phyloP scores from a whole-genome alignment of 208 protist species.

The Trypanosoma brucei region DNA sequence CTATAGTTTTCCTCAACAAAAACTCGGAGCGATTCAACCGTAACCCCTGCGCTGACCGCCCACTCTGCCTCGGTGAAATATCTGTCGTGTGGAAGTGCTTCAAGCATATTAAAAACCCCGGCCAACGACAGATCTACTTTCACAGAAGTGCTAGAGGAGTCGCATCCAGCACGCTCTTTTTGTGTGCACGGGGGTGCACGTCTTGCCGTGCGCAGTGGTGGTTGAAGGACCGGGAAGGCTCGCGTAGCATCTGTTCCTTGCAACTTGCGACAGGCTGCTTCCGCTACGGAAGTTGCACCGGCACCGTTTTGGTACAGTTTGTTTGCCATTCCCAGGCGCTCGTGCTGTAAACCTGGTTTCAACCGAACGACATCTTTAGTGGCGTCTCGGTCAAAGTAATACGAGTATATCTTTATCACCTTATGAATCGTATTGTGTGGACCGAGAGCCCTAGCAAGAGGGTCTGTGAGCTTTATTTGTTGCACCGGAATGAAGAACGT shows the following conservation, averaged over 20 bases:
- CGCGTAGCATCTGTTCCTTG: conserved; percentile 22
- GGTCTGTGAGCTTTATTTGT: conserved; percentile 47
- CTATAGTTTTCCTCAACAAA: conserved; percentile 4
- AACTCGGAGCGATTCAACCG: not conserved
- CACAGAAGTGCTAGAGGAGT: not conserved
- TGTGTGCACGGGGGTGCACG: not conserved
- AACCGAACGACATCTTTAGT: conserved; percentile 40
- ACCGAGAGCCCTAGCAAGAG: conserved; percentile 30
- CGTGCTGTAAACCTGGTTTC: conserved; percentile 31
- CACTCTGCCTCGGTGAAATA: conserved; percentile 17
- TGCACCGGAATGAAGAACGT: conserved; percentile 61
- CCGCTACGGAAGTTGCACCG: conserved; percentile 19
- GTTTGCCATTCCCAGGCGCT: conserved; percentile 44
- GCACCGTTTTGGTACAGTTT: conserved; percentile 37
- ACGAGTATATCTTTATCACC: conserved; percentile 60
- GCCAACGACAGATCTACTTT: not conserved
- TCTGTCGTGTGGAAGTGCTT: conserved; percentile 10
- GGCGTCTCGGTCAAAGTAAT: conserved; percentile 63
- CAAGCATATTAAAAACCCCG: conserved; percentile 14
- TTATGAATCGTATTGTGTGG: conserved; percentile 42
- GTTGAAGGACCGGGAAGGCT: conserved; percentile 28
- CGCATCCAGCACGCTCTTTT: no score
- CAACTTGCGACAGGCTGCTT: conserved; percentile 8
- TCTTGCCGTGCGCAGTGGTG: conserved; percentile 16
- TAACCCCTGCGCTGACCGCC: not conserved